Percentiles rank a stretch among this genome's conserved stretches.
phyloP scores from a whole-genome alignment of 2,329 filamentous ascomycete genomes.

The Fusarium newnesense region DNA sequence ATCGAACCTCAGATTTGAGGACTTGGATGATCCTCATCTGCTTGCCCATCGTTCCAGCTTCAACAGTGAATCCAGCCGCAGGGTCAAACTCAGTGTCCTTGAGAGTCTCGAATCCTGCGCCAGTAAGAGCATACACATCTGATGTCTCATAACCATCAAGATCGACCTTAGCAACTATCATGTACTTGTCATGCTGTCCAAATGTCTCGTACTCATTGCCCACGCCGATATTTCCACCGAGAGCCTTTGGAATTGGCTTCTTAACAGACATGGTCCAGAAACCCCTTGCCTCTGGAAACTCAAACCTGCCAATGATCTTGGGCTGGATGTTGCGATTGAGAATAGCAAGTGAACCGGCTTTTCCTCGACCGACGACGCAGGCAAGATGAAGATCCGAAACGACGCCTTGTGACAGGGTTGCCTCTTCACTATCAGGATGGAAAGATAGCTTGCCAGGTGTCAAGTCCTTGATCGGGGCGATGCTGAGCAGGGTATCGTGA shows the following conservation, averaged over 20 bases:
- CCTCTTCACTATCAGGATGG: slow-evolving; percentile 57
- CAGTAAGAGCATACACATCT: slow-evolving; percentile 80
- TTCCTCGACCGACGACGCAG: slow-evolving; percentile 71
- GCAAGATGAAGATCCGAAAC: slow-evolving; percentile 69
- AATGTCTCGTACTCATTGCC: slow-evolving; percentile 67
- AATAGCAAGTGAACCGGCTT: slow-evolving; percentile 76
- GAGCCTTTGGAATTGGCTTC: slow-evolving; percentile 71
- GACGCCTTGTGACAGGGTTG: slow-evolving; percentile 55
- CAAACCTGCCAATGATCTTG: slow-evolving; percentile 73
- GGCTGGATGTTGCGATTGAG: slow-evolving; percentile 83
- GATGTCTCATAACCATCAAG: slow-evolving; percentile 78
- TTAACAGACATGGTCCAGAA: slow-evolving; percentile 84
- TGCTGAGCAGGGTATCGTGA: slow-evolving; percentile 79
- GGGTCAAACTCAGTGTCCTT: slow-evolving; percentile 91
- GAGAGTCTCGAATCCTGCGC: slow-evolving; percentile 77
- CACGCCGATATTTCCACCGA: slow-evolving; percentile 61
- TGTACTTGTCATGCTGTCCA: slow-evolving; percentile 77
- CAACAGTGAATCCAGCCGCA: slow-evolving; percentile 85
- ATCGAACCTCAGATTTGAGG: slow-evolving; percentile 85
- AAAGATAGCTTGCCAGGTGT: slow-evolving; percentile 70
- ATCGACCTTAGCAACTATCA: slow-evolving; percentile 82
- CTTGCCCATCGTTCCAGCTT: slow-evolving; percentile 84
- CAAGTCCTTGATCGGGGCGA: slow-evolving; percentile 82
- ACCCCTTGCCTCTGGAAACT: slow-evolving; percentile 77
- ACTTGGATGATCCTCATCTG: slow-evolving; percentile 88